Conservation (phyloP, 202 grass and related monocot species). For the Zizania palustris region DNA sequence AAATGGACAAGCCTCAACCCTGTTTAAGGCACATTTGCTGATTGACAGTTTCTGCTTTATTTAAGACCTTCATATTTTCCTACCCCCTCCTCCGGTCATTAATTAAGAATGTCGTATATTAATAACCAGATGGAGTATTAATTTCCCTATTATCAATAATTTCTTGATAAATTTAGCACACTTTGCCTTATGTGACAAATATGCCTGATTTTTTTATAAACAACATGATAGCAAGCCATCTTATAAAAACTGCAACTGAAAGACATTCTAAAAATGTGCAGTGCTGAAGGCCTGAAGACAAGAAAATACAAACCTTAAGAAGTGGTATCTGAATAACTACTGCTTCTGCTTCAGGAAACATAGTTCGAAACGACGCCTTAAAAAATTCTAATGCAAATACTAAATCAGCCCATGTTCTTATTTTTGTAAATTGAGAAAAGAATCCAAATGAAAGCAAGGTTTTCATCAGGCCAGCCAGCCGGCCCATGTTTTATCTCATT, state of each 20-base stretch:
- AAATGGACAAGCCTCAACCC: not conserved
- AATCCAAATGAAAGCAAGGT: too few relatives aligned
- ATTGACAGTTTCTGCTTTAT: not conserved
- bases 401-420: too few relatives aligned
- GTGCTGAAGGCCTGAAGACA: not conserved
- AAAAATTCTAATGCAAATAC: too few relatives aligned
- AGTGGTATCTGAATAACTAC: constrained; percentile 7
- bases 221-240: not conserved
- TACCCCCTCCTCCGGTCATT: not conserved
- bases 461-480: too few relatives aligned
- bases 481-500: too few relatives aligned
- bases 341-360: not conserved
- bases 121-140: not conserved
- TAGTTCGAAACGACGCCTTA: too few relatives aligned
- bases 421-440: too few relatives aligned
- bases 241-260: constrained; percentile 1
- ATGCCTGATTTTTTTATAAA: constrained; percentile 12
- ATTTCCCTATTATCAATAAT: not conserved
- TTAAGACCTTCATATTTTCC: not conserved
- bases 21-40: not conserved
- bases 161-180: constrained; percentile 2
- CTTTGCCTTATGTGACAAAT: not conserved
- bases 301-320: constrained; percentile 3
- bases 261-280: constrained; percentile 9
- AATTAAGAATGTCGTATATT: too few relatives aligned